Evolutionary conservation across 2,329 filamentous ascomycete genomes (phyloP).

Genomic region (Diplodia corticola): DNA sequence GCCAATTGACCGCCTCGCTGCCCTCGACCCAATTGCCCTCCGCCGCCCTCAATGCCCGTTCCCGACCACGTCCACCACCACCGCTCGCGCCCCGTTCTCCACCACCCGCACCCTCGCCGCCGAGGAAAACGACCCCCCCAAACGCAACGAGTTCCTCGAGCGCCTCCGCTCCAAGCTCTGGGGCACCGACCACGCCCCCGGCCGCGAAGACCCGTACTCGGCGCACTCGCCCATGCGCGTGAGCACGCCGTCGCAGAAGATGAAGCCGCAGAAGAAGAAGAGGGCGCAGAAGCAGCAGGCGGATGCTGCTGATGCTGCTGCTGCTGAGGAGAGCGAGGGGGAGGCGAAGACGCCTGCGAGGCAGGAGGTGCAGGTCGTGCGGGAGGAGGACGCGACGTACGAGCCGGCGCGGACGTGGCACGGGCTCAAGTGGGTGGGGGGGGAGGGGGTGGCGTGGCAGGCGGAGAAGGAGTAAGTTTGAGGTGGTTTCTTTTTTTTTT

Average conservation of each 20-base stretch:
- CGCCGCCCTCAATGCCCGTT: neutral
- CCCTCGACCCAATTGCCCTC: neutral
- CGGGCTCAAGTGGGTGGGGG: slow-evolving; percentile 54
- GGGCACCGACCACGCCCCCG: slow-evolving; percentile 21
- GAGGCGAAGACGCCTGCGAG: too few species aligned
- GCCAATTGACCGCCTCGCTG: slow-evolving; percentile 21
- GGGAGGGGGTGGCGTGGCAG: slow-evolving; percentile 37
- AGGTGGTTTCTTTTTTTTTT: too few species aligned
- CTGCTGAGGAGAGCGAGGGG: too few species aligned
- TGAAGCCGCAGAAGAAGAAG: neutral
- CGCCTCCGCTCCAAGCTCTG: slow-evolving; percentile 16
- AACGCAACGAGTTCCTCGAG: neutral
- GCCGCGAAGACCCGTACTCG: slow-evolving; percentile 22
- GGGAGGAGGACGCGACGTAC: slow-evolving; percentile 35
- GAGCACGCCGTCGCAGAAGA: neutral
- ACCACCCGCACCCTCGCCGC: neutral
- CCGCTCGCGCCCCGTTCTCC: slow-evolving; percentile 3
- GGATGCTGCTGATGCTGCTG: too few species aligned
- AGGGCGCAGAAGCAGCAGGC: neutral
- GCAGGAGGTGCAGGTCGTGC: neutral
- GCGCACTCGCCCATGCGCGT: slow-evolving; percentile 10
- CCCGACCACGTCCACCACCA: too few species aligned
- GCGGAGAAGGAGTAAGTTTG: slow-evolving; percentile 27
- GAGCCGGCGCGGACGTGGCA: slow-evolving; percentile 53
- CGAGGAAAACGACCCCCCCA: too few species aligned